Conservation (phyloP, 2,329 filamentous ascomycete species). For the Fusarium hainanense region DNA sequence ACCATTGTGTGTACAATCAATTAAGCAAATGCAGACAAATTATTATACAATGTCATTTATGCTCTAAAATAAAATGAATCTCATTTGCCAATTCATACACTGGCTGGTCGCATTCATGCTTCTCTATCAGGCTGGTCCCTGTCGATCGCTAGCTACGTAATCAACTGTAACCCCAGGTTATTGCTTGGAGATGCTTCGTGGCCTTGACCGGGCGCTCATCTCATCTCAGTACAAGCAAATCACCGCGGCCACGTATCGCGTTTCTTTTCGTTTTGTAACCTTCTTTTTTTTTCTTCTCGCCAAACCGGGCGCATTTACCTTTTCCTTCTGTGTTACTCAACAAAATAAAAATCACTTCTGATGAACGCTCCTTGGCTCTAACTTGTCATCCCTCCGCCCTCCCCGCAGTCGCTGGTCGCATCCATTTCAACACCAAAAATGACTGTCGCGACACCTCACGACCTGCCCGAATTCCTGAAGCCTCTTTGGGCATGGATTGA, state of each 20-base stretch:
- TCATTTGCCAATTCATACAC: constrained; percentile 6
- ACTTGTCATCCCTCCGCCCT: background rate
- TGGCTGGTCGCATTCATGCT: constrained; percentile 15
- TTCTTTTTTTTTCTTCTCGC: background rate
- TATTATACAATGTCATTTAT: background rate
- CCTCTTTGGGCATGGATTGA: constrained; percentile 52
- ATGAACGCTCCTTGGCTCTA: constrained; percentile 15
- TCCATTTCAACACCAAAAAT: constrained; percentile 22
- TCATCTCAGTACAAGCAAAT: constrained; percentile 1
- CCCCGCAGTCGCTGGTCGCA: constrained; percentile 20
- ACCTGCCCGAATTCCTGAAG: constrained; percentile 51
- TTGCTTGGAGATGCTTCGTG: constrained; percentile 37
- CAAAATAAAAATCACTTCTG: background rate
- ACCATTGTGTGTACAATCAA: background rate
- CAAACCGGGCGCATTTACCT: constrained; percentile 9
- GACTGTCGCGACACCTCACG: constrained; percentile 37
- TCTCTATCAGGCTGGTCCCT: constrained; percentile 18
- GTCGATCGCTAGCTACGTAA: constrained; percentile 38
- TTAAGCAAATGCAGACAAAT: background rate
- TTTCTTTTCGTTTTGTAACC: background rate
- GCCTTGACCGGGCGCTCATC: constrained; percentile 24
- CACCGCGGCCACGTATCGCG: constrained; percentile 18
- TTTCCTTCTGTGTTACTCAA: background rate
- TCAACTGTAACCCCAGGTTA: constrained; percentile 18
- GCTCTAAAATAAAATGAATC: background rate